Evolutionary conservation across 257 asterid genomes (phyloP).

Genomic region (Rubia yunnanensis): DNA sequence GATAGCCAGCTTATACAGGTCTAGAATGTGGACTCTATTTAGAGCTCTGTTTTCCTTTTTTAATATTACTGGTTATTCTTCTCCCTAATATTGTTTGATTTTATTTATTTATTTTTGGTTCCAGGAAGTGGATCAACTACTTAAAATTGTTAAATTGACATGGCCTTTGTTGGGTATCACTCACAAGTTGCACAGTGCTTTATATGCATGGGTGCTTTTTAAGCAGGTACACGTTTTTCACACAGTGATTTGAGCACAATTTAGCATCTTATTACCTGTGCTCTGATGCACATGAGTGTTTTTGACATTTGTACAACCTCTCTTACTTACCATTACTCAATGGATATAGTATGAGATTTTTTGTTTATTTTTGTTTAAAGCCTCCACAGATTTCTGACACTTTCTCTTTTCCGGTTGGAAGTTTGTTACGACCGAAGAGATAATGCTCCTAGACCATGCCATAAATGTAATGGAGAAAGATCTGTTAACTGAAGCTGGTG

Average conservation of each 20-base stretch:
- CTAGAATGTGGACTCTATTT: not conserved
- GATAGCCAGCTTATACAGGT: slow-evolving; percentile 93
- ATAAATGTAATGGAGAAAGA: slow-evolving; percentile 49
- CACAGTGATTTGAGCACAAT: not conserved
- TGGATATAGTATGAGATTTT: not conserved
- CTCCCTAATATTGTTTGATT: slow-evolving; percentile 1
- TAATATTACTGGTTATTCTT: slow-evolving; percentile 3
- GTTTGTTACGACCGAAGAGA: slow-evolving; percentile 71
- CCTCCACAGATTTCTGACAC: slow-evolving; percentile 19
- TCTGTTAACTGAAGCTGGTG: slow-evolving; percentile 41
- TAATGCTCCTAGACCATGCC: slow-evolving; percentile 56
- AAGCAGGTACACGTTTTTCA: slow-evolving; percentile 55
- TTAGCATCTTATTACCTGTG: not conserved
- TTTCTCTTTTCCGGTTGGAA: slow-evolving; percentile 34
- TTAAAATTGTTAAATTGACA: slow-evolving; percentile 62
- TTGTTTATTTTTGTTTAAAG: not conserved
- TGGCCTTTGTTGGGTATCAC: slow-evolving; percentile 92
- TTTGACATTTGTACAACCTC: not conserved
- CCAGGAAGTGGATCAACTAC: slow-evolving; percentile 85
- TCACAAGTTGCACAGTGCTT: slow-evolving; percentile 58
- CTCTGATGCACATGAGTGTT: not conserved
- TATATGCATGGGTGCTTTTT: slow-evolving; percentile 87
- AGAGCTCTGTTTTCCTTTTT: slow-evolving; percentile 9
- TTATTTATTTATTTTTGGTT: slow-evolving; percentile 16
- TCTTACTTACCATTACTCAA: not conserved